These are phyloP conservation scores for Metrosideros polymorpha DNA, from an alignment of 441 rosid genomes.

Conservation along the genomic window DNA sequence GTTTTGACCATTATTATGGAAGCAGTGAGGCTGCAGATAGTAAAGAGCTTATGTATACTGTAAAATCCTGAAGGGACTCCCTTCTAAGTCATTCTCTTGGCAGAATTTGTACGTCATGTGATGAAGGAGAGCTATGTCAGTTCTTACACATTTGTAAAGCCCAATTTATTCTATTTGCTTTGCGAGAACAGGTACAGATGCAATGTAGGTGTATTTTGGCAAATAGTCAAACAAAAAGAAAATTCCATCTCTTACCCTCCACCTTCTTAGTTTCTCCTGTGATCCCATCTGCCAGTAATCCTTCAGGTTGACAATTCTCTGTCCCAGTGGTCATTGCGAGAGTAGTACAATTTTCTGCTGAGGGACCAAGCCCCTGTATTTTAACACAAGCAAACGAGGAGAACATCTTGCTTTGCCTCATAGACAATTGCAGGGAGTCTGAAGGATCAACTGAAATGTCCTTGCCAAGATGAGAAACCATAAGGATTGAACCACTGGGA, in stretches of 20 bases:
- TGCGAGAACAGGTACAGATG: not conserved
- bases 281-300: conserved; percentile 13
- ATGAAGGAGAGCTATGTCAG: not conserved
- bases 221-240: not conserved
- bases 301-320: conserved; percentile 13
- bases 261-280: conserved; percentile 18
- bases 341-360: not conserved
- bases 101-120: not conserved
- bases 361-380: conserved; percentile 7
- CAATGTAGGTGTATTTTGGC: not conserved
- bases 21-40: not conserved
- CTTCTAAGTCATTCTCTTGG: not conserved
- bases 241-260: conserved; percentile 17
- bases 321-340: not conserved
- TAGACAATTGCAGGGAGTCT: conserved; percentile 12
- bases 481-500: conserved; percentile 84
- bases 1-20: not conserved
- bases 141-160: not conserved
- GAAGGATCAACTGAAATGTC: conserved; percentile 16
- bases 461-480: conserved; percentile 60
- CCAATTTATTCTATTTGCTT: not conserved
- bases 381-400: conserved; percentile 12
- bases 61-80: not conserved
- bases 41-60: not conserved
- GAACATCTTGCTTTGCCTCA: conserved; percentile 17